Percentiles rank a stretch among this genome's conserved stretches.
Evolutionary conservation across 108 stramenopile species (phyloP).

Genomic region (Nitzschia sp.): DNA sequence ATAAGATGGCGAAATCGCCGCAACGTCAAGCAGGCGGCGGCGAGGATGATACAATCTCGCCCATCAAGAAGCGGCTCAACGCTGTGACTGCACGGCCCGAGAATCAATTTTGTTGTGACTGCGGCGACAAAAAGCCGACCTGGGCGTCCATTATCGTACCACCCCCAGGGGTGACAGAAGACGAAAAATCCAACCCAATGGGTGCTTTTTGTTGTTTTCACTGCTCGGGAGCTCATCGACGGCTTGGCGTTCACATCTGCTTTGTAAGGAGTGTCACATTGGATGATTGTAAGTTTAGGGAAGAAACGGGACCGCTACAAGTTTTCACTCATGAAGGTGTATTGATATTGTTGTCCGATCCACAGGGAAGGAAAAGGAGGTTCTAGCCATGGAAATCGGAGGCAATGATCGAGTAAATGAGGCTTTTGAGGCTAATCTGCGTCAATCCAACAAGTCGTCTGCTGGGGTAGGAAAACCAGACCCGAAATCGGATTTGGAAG

Average conservation of each 20-base stretch:
- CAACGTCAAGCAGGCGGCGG: too few species aligned
- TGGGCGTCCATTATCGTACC: slow-evolving; percentile 82
- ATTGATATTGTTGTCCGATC: neutral
- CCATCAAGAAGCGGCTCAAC: too few species aligned
- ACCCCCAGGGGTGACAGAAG: slow-evolving; percentile 42
- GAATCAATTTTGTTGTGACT: slow-evolving; percentile 78
- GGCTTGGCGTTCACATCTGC: slow-evolving; percentile 88
- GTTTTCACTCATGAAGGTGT: too few species aligned
- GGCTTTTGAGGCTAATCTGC: slow-evolving; percentile 59
- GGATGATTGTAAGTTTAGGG: slow-evolving; percentile 52
- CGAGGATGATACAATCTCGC: too few species aligned
- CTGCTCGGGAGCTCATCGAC: slow-evolving; percentile 90
- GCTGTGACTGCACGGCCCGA: slow-evolving; percentile 51
- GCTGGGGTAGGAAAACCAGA: slow-evolving; percentile 39
- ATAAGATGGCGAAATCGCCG: too few species aligned
- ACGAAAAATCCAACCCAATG: slow-evolving; percentile 37
- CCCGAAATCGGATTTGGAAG: slow-evolving; percentile 43
- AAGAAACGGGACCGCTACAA: neutral
- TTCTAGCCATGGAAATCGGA: slow-evolving; percentile 71
- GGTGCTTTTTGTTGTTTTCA: slow-evolving; percentile 94
- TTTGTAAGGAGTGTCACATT: slow-evolving; percentile 86
- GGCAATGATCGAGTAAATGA: slow-evolving; percentile 63
- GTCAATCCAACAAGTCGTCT: slow-evolving; percentile 11
- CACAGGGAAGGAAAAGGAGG: slow-evolving; percentile 67
- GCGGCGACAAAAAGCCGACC: slow-evolving; percentile 77